Evolutionary conservation across 495 filamentous ascomycete genomes (phyloP).

Genomic region (Annulohypoxylon nitens): DNA sequence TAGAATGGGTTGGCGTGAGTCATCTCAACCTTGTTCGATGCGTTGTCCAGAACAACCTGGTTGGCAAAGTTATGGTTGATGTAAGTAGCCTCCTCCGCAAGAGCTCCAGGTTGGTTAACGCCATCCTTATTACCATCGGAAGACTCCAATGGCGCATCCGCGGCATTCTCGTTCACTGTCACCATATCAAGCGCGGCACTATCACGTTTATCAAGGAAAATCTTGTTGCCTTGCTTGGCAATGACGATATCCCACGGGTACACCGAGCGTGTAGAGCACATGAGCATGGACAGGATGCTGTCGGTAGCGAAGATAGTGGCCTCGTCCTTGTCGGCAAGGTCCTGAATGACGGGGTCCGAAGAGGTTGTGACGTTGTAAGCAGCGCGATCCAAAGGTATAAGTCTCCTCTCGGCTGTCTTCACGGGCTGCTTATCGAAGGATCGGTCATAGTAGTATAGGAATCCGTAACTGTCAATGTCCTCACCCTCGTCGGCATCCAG

Average conservation of each 20-base stretch:
- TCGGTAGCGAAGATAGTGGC: conserved; percentile 97
- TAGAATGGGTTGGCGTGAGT: conserved; percentile 96
- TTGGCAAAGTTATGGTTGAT: conserved; percentile 99
- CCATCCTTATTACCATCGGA: conserved; percentile 93
- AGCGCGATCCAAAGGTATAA: conserved; percentile 88
- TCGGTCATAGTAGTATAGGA: conserved; percentile 97
- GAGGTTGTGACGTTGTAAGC: conserved; percentile 98
- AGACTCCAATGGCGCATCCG: conserved; percentile 90
- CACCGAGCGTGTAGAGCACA: conserved; percentile 95
- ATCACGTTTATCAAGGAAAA: conserved; percentile 98
- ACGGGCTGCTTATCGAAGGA: conserved; percentile 92
- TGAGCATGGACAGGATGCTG: conserved; percentile 97
- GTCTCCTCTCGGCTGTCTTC: conserved; percentile 86
- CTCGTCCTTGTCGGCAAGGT: conserved; percentile 95
- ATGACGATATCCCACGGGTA: conserved; percentile 99
- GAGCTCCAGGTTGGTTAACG: conserved; percentile 90
- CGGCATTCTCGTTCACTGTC: conserved; percentile 98
- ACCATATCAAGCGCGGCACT: conserved; percentile 94
- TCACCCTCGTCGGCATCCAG: conserved; percentile 94
- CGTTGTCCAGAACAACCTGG: conserved; percentile 88
- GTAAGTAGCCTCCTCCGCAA: conserved; percentile 96
- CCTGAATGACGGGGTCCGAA: conserved; percentile 95
- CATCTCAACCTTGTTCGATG: conserved; percentile 82
- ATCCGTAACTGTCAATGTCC: conserved; percentile 94
- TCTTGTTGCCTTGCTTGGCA: conserved; percentile 87